Percentiles rank a stretch among this genome's conserved stretches.
phyloP scores from a whole-genome alignment of 306 rosid species.

The Fragaria vesca region DNA sequence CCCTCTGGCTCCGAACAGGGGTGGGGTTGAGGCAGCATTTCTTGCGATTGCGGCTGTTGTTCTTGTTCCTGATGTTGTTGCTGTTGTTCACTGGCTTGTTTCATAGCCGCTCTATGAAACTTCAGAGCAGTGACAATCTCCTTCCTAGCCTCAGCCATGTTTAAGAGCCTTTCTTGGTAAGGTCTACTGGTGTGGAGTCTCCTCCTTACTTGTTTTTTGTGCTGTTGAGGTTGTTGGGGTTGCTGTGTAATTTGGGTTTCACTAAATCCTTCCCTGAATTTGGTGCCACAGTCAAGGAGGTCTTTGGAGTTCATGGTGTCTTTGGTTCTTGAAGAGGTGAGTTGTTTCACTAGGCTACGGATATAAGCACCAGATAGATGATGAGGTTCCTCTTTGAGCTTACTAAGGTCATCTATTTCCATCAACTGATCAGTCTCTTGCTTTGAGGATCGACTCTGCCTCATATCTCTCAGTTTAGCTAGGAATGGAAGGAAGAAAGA shows the following conservation, averaged over 20 bases:
- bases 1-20: conserved; percentile 49
- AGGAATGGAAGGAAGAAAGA: conserved; percentile 35
- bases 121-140: conserved; percentile 90
- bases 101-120: conserved; percentile 85
- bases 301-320: conserved; percentile 43
- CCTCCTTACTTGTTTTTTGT: conserved; percentile 77
- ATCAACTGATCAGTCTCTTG: conserved; percentile 29
- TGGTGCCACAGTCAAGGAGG: conserved; percentile 30
- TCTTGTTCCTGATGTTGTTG: conserved; percentile 34
- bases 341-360: conserved; percentile 70
- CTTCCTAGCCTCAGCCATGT: conserved; percentile 94
- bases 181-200: conserved; percentile 73
- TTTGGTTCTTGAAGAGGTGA: conserved; percentile 56
- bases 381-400: conserved; percentile 46
- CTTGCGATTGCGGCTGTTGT: conserved; percentile 23
- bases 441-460: conserved; percentile 31
- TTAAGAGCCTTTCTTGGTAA: conserved; percentile 70
- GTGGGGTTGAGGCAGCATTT: conserved; percentile 25
- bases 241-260: conserved; percentile 30
- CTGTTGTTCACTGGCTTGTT: conserved; percentile 62
- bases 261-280: conserved; percentile 32
- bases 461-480: conserved; percentile 34
- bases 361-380: conserved; percentile 64
- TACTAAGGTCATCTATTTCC: conserved; percentile 46
- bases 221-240: conserved; percentile 36